Base-by-base conservation (phyloP, 495 filamentous ascomycete genomes). In the Lophiostoma macrostomum region DNA sequence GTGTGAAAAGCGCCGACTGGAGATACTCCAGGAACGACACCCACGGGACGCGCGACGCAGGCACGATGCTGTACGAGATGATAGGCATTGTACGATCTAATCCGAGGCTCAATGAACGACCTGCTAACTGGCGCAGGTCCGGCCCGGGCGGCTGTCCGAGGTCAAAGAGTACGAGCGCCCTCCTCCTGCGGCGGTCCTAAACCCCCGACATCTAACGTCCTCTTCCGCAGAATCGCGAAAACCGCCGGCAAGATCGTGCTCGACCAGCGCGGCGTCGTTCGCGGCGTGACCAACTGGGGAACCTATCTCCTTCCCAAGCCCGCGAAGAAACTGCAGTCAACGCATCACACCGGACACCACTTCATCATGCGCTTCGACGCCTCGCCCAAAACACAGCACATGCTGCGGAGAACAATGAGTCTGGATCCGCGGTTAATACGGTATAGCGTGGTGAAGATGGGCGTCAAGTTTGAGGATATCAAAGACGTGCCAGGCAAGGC, bases 281-380 rank as follows among this genome's bases (percentile, higher is more conserved):
- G 93, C 55, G 89, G 89, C 65, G 78, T 88, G 63, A 85, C 83
- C 47, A 97, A 98, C 77, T 98, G 93, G 93, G 94, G 94, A 63
- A 75, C 82, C 53, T 95, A 91, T 74, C 71, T 82, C 10, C 82
- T 98, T 13, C 93, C 93, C 25, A 83, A 80, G 56, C 69, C 70
- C 55, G 79, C 80, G 46, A 83, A 77, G 56, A 82, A 82, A 66
- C 85, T 91, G 71, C 88, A 95, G 72, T 79, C 83, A 50, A 77
- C 78, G 48, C 85, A 97, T 75, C 80, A 79, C 46, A 76, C 78
- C 29, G 93, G 94, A 27, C 90, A 96, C 71, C 95, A 97, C 76
- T 98, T 98, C 75, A 83, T 95, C 65, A 88, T 98, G 89, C 88
- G 93, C 54, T 98, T 94, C 73, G 93, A 98, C 69, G 64, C 83